Evolutionary conservation across 352 stramenopile genomes (phyloP).

Genomic region (Pythium pyrilobum): DNA sequence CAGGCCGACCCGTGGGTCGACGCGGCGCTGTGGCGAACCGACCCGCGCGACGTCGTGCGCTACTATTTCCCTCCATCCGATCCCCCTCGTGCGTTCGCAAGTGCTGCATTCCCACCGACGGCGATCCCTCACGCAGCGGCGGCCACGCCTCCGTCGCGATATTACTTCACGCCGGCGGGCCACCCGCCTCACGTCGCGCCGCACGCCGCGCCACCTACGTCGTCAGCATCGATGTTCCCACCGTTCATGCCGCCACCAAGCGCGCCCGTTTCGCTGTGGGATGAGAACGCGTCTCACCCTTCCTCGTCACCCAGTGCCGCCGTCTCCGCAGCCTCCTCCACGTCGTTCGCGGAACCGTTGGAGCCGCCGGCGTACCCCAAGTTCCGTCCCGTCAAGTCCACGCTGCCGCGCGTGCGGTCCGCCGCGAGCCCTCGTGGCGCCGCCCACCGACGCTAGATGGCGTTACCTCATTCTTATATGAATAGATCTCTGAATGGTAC

Average conservation of each 20-base stretch:
- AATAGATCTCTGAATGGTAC: no score
- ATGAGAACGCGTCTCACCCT: background rate
- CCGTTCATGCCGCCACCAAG: conserved; percentile 14
- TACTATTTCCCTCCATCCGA: conserved; percentile 26
- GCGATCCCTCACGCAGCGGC: background rate
- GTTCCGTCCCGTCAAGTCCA: conserved; percentile 1
- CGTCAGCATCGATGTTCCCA: conserved; percentile 5
- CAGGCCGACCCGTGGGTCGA: conserved; percentile 37
- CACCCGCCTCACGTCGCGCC: no score
- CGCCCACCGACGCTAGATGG: no score
- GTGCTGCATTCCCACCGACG: background rate
- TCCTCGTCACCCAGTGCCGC: background rate
- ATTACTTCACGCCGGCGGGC: conserved; percentile 36
- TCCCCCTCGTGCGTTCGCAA: background rate
- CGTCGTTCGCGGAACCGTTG: background rate
- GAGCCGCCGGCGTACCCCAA: conserved; percentile 4
- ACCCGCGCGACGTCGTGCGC: conserved; percentile 63
- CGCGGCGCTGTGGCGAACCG: conserved; percentile 54
- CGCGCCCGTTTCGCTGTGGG: conserved; percentile 18
- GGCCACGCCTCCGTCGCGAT: conserved; percentile 24
- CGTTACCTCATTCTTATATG: no score
- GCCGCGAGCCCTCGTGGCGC: no score
- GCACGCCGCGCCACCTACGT: background rate
- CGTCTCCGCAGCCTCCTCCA: background rate
- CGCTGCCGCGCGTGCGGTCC: background rate